Conservation (phyloP, 768 basidiomycete species). For the Guyanaporus albipodus region DNA sequence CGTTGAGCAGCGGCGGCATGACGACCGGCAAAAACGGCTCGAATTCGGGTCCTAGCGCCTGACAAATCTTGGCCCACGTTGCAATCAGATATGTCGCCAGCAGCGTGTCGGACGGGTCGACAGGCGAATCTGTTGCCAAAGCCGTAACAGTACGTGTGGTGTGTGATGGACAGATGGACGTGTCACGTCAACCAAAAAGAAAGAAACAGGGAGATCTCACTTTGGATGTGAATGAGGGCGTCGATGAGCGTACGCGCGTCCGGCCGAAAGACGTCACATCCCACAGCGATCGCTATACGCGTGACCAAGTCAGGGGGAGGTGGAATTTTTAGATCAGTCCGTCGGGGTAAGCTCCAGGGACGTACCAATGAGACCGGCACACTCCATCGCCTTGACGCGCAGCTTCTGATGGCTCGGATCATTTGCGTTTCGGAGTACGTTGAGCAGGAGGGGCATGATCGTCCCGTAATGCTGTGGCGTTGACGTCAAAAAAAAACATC, state of each 20-base stretch:
- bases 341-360: constrained; percentile 7
- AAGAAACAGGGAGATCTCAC: constrained; percentile 38
- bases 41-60: constrained; percentile 79
- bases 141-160: no score
- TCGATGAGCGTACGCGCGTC: constrained; percentile 73
- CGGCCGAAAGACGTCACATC: constrained; percentile 69
- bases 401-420: constrained; percentile 63
- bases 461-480: constrained; percentile 58
- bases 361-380: constrained; percentile 80
- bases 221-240: constrained; percentile 72
- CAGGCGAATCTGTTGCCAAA: constrained; percentile 59
- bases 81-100: constrained; percentile 72
- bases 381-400: constrained; percentile 86
- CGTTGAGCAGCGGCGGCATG: constrained; percentile 71
- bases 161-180: no score
- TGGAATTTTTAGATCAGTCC: background rate
- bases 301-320: background rate
- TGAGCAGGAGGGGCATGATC: constrained; percentile 79
- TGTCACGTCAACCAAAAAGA: background rate
- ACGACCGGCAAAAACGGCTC: constrained; percentile 83
- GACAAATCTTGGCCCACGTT: constrained; percentile 88
- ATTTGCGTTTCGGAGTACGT: constrained; percentile 70
- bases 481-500: background rate
- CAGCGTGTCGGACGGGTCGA: constrained; percentile 70
- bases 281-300: constrained; percentile 75